phyloP scores from a whole-genome alignment of 2,329 filamentous ascomycete species.

The Conoideocrella luteorostrata region DNA sequence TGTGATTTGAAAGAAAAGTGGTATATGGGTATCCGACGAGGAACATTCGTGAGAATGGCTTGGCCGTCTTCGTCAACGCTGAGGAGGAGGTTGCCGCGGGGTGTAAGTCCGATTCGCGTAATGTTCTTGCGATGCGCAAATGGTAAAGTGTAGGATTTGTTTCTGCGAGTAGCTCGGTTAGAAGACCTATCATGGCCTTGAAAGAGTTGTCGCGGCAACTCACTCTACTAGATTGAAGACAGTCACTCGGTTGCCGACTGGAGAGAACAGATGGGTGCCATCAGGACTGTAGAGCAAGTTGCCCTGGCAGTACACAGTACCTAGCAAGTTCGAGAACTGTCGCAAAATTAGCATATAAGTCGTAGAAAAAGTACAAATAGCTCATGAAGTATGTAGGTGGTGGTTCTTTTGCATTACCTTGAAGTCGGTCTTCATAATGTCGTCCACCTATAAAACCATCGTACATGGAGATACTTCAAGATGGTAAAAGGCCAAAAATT shows the following conservation, averaged over 20 bases:
- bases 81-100: conserved; percentile 84
- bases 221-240: conserved; percentile 97
- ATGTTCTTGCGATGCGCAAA: conserved; percentile 96
- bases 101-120: conserved; percentile 77
- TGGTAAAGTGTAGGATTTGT: conserved; percentile 79
- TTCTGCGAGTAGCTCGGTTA: too few relatives aligned
- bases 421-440: conserved; percentile 97
- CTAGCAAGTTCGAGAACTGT: conserved; percentile 95
- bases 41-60: conserved; percentile 87
- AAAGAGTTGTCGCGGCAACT: too few relatives aligned
- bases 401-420: conserved; percentile 54
- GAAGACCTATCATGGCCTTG: too few relatives aligned
- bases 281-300: conserved; percentile 95
- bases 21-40: conserved; percentile 78
- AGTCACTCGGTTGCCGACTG: conserved; percentile 91
- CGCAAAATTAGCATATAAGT: background rate
- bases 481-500: conserved; percentile 22
- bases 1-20: conserved; percentile 90
- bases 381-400: background rate
- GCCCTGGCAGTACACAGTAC: conserved; percentile 96
- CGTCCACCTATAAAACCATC: conserved; percentile 22
- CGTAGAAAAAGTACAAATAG: too few relatives aligned
- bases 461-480: conserved; percentile 13
- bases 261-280: conserved; percentile 90
- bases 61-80: conserved; percentile 91